Conservation (phyloP, 176 grass and related monocot species). For the Cocos nucifera region DNA sequence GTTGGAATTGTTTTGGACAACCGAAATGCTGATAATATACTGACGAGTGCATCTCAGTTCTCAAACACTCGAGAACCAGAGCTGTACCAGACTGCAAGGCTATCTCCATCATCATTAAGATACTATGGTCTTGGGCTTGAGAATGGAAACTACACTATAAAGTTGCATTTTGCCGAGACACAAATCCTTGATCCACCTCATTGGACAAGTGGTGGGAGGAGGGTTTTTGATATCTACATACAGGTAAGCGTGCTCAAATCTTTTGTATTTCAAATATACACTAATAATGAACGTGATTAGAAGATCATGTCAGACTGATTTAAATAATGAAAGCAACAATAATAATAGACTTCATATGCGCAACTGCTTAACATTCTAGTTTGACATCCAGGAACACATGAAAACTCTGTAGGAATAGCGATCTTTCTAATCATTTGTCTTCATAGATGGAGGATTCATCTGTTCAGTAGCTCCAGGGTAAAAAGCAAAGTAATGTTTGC, state of each 20-base stretch:
- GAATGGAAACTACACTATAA: slow-evolving; percentile 45
- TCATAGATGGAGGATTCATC: too few relatives aligned
- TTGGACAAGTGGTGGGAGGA: slow-evolving; percentile 33
- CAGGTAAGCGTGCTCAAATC: slow-evolving; percentile 16
- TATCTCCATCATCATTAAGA: slow-evolving; percentile 33
- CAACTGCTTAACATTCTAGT: too few relatives aligned
- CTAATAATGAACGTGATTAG: too few relatives aligned
- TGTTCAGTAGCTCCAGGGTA: too few relatives aligned
- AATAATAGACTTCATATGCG: too few relatives aligned
- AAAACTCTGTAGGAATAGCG: too few relatives aligned
- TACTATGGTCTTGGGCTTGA: slow-evolving; percentile 34
- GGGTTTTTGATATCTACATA: slow-evolving; percentile 44
- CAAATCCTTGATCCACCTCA: slow-evolving; percentile 10
- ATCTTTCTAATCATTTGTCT: too few relatives aligned
- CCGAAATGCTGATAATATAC: not conserved
- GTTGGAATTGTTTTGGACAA: slow-evolving; percentile 22
- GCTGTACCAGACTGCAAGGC: slow-evolving; percentile 29
- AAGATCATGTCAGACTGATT: too few relatives aligned
- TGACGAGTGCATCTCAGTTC: slow-evolving; percentile 11
- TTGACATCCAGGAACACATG: too few relatives aligned
- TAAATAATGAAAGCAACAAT: too few relatives aligned
- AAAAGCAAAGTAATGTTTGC: too few relatives aligned
- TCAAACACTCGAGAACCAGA: slow-evolving; percentile 22
- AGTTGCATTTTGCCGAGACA: slow-evolving; percentile 32
- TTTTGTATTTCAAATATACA: too few relatives aligned